phyloP scores from a whole-genome alignment of 768 basidiomycete species.

The Neoboletus subvelutipes region DNA sequence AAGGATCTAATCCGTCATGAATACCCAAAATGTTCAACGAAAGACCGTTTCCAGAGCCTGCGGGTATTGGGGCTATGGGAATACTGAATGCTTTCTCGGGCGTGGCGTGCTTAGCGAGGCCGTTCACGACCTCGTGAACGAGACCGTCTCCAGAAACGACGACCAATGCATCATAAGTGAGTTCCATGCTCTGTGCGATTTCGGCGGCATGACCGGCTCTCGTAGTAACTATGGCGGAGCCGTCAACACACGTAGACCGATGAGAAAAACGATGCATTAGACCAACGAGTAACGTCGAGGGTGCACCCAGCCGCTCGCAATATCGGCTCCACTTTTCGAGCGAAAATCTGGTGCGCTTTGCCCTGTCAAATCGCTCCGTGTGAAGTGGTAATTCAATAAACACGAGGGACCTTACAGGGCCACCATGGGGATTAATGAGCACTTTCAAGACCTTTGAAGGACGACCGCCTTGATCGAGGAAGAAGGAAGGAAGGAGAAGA shows the following conservation, averaged over 20 bases:
- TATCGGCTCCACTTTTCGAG: constrained; percentile 66
- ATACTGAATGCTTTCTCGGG: constrained; percentile 60
- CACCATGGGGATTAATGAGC: constrained; percentile 78
- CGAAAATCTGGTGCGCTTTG: constrained; percentile 54
- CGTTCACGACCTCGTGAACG: constrained; percentile 82
- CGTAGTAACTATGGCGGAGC: constrained; percentile 52
- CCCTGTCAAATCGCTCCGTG: constrained; percentile 44
- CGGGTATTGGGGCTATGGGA: constrained; percentile 77
- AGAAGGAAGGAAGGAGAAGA: not conserved
- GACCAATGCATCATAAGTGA: constrained; percentile 71
- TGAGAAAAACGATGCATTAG: not conserved
- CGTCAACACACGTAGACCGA: not conserved
- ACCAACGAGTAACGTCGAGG: constrained; percentile 63
- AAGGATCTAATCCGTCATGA: constrained; percentile 70
- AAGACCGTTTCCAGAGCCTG: constrained; percentile 79
- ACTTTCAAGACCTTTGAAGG: constrained; percentile 59
- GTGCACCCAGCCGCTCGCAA: constrained; percentile 63
- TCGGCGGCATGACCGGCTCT: constrained; percentile 64
- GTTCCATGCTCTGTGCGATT: constrained; percentile 52
- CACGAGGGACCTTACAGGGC: constrained; percentile 50
- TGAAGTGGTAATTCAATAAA: not conserved
- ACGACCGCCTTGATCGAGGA: constrained; percentile 42
- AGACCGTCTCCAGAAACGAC: constrained; percentile 83
- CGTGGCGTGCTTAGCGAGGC: constrained; percentile 64
- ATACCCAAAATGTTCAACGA: constrained; percentile 70